These are phyloP conservation scores for Calophaca sinica DNA, from an alignment of 306 rosid species.

Conservation along the genomic window DNA sequence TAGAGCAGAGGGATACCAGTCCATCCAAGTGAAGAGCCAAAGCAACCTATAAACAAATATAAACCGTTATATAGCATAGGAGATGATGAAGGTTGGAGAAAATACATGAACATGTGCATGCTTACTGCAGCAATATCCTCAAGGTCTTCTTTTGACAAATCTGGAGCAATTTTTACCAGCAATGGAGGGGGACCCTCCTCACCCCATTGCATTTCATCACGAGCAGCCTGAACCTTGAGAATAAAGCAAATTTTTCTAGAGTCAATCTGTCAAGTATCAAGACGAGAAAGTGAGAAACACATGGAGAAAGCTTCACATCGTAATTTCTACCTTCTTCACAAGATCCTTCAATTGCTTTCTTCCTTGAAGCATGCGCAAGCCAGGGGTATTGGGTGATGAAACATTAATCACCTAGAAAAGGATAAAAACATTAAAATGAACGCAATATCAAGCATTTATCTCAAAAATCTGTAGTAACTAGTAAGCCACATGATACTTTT, in stretches of 20 bases:
- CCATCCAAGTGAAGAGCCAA: constrained; percentile 92
- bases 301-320: constrained; percentile 37
- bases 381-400: constrained; percentile 99
- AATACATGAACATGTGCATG: constrained; percentile 32
- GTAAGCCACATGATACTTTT: not conserved
- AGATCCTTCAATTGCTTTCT: constrained; percentile 97
- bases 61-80: constrained; percentile 44
- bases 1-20: constrained; percentile 64
- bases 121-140: constrained; percentile 99
- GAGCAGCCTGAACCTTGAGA: constrained; percentile 90
- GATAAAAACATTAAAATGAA: constrained; percentile 32
- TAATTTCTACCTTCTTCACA: constrained; percentile 82
- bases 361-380: constrained; percentile 98
- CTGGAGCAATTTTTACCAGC: constrained; percentile 98
- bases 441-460: constrained; percentile 23
- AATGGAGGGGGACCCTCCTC: constrained; percentile 99
- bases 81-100: constrained; percentile 30
- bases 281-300: constrained; percentile 13
- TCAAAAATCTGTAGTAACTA: constrained; percentile 18
- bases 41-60: constrained; percentile 75
- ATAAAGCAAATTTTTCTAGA: constrained; percentile 43
- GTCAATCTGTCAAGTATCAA: constrained; percentile 45
- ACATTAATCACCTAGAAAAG: constrained; percentile 85
- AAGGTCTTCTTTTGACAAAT: constrained; percentile 95
- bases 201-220: constrained; percentile 99